Base-by-base conservation (phyloP, 129 eudicot genomes). In the Helianthus tuberosus region DNA sequence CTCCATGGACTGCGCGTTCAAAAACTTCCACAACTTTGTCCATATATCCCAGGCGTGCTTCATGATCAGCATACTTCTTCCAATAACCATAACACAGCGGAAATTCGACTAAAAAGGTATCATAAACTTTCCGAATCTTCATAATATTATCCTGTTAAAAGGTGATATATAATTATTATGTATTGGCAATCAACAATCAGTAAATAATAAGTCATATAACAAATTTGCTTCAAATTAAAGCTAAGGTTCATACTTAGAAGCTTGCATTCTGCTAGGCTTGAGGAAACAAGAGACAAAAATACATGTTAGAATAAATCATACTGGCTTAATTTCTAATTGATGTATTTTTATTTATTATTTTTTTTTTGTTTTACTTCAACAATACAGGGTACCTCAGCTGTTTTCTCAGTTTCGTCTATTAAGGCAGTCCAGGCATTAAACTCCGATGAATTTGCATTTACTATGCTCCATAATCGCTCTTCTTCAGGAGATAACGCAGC, bases 11-110 rank as follows among this genome's bases (percentile, higher is more conserved):
- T 15, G 99, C 97, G 53, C 91, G 89, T 75, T 95, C 99, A 82
- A 91, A 95, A 6, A 95, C 95, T 86, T 95, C 99, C 61, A 83
- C 97, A 72, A 95, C 97, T 91, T 91, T 91, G 88, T 95, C 97
- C 44, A 77, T 38, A 43, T 87, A 83, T 25, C 99, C 92, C 15
- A 91, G 66, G 8, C 96, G 96, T 74, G 91, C 94, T 75, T 95
- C 99, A 52, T 95, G 99, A 82, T 95, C 99, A 47, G 99, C 99
- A 84, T 91, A 95, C 84, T 95, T 95, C 80, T 95, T 95, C 99
- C 99, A 95, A 79, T 95, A 95, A 46, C 99, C 99, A 62, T 95
- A 95, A 77, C 99, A 95, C 77, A 95, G 50, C 8, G 99, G 99
- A 66, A 95, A 95, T 72, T 95, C 99, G 1, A 95, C 95, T 64